Conservation (phyloP, 2,329 filamentous ascomycete species). For the Herpotrichia juniperi region DNA sequence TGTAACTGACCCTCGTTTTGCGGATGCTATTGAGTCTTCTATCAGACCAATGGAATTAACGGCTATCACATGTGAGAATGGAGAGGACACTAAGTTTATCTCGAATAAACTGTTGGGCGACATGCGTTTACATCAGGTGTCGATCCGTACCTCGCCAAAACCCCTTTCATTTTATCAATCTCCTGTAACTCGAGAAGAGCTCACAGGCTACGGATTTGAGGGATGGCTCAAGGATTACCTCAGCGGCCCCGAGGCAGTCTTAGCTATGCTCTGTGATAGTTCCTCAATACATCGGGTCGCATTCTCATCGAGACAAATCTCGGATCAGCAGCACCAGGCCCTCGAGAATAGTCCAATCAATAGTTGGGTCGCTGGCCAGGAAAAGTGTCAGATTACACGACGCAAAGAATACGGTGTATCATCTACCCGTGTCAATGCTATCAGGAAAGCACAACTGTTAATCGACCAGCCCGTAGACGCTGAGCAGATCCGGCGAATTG, state of each 20-base stretch:
- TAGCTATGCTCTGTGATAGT: slow-evolving; percentile 86
- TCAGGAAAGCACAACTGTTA: slow-evolving; percentile 72
- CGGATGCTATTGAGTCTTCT: slow-evolving; percentile 64
- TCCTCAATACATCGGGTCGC: slow-evolving; percentile 72
- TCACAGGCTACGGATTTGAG: slow-evolving; percentile 70
- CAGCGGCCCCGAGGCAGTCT: slow-evolving; percentile 78
- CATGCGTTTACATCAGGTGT: slow-evolving; percentile 66
- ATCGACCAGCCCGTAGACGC: slow-evolving; percentile 77
- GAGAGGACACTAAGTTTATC: slow-evolving; percentile 75
- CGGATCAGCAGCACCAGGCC: slow-evolving; percentile 70
- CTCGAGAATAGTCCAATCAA: slow-evolving; percentile 65
- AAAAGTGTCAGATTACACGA: slow-evolving; percentile 63
- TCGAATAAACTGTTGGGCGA: slow-evolving; percentile 67
- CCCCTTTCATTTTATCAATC: slow-evolving; percentile 62
- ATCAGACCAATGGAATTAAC: slow-evolving; percentile 60
- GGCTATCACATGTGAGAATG: slow-evolving; percentile 76
- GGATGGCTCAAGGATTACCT: slow-evolving; percentile 81
- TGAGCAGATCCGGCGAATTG: slow-evolving; percentile 66
- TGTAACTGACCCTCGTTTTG: slow-evolving; percentile 73
- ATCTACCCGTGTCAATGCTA: slow-evolving; percentile 68
- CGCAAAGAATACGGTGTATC: slow-evolving; percentile 82
- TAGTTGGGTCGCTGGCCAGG: slow-evolving; percentile 72
- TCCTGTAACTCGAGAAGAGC: slow-evolving; percentile 62
- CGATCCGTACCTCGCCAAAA: slow-evolving; percentile 68
- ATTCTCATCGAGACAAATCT: slow-evolving; percentile 67